Evolutionary conservation across 805 yeast genomes (phyloP).

Genomic region (Saturnispora hagleri): DNA sequence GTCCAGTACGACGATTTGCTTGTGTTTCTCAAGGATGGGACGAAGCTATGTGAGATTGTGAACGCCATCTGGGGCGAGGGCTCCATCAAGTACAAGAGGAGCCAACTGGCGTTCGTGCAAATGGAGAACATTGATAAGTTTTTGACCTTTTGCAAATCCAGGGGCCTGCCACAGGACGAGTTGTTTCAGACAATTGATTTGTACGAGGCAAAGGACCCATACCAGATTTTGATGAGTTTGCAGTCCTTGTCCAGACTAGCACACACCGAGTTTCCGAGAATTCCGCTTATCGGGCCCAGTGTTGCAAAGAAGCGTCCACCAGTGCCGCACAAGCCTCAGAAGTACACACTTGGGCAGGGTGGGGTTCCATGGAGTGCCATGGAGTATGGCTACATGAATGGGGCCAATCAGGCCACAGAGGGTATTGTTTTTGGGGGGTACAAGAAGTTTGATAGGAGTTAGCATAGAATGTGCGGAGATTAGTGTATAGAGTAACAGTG

Average conservation of each 20-base stretch:
- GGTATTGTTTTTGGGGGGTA: slow-evolving; percentile 45
- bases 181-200: slow-evolving; percentile 71
- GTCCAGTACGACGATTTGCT: slow-evolving; percentile 35
- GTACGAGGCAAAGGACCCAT: slow-evolving; percentile 65
- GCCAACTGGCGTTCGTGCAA: slow-evolving; percentile 67
- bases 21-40: slow-evolving; percentile 54
- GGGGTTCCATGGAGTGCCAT: slow-evolving; percentile 42
- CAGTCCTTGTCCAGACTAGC: slow-evolving; percentile 67
- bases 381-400: slow-evolving; percentile 53
- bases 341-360: slow-evolving; percentile 28
- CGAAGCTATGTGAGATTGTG: slow-evolving; percentile 38
- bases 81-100: slow-evolving; percentile 42
- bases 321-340: slow-evolving; percentile 47
- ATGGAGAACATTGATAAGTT: slow-evolving; percentile 83
- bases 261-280: slow-evolving; percentile 37
- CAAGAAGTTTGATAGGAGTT: slow-evolving; percentile 32
- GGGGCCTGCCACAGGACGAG: slow-evolving; percentile 76
- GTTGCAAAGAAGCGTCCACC: slow-evolving; percentile 40
- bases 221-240: slow-evolving; percentile 65
- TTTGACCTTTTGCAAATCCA: slow-evolving; percentile 46
- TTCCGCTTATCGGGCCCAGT: slow-evolving; percentile 52
- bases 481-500: no score
- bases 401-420: slow-evolving; percentile 46
- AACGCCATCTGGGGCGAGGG: slow-evolving; percentile 32
- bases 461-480: not conserved